Percentiles rank a stretch among this genome's conserved stretches.
Evolutionary conservation across 1,139 yeast species (phyloP).

Genomic region (Hanseniaspora sp.): DNA sequence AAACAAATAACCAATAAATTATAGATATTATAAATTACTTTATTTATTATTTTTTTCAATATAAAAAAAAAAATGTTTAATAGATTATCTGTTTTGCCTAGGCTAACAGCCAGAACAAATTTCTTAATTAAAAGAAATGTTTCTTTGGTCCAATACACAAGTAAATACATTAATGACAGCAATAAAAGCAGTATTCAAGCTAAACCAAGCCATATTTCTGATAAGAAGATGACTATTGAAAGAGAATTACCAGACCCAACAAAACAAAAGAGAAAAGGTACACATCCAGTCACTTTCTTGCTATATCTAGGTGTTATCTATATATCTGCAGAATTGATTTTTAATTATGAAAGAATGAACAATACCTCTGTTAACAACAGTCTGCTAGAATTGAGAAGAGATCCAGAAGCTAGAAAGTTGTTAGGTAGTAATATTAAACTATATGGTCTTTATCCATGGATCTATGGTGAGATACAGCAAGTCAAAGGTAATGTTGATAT

Average conservation of each 20-base stretch:
- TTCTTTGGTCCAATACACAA: background rate
- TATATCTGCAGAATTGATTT: constrained; percentile 55
- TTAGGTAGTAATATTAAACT: constrained; percentile 72
- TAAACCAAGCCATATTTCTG: background rate
- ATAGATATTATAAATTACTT: too few species aligned
- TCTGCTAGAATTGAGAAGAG: constrained; percentile 70
- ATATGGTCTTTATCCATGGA: constrained; percentile 72
- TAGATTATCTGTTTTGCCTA: background rate
- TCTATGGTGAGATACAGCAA: constrained; percentile 71
- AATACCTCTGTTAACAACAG: constrained; percentile 86
- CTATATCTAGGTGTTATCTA: constrained; percentile 57
- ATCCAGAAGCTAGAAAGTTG: constrained; percentile 49
- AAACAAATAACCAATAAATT: too few species aligned
- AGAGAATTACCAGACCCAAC: constrained; percentile 68
- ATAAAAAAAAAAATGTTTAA: background rate
- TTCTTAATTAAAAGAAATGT: background rate
- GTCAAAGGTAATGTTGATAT: constrained; percentile 73
- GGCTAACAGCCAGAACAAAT: background rate
- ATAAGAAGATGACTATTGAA: constrained; percentile 22
- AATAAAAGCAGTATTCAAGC: background rate
- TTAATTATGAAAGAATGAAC: constrained; percentile 83
- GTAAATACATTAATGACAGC: background rate
- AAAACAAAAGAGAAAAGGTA: constrained; percentile 34
- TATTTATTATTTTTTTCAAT: too few species aligned
- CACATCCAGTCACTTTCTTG: constrained; percentile 43